Conservation (phyloP, 2,329 filamentous ascomycete species). For the Penicillium sumatraense region DNA sequence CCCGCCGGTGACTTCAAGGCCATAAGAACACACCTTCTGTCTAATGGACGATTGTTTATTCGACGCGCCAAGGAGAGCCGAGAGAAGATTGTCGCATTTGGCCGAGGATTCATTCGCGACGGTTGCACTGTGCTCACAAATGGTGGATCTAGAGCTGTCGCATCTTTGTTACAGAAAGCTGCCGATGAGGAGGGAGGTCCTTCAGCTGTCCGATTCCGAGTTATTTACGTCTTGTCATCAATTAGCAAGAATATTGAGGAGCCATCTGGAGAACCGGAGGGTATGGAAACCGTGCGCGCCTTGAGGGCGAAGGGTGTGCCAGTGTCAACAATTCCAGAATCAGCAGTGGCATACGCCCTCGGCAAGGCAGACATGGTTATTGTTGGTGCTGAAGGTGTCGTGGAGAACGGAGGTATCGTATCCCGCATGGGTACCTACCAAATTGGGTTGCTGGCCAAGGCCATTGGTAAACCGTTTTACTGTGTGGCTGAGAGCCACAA, state of each 20-base stretch:
- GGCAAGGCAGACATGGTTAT: slow-evolving; percentile 72
- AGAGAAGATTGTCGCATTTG: slow-evolving; percentile 79
- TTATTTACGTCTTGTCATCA: slow-evolving; percentile 72
- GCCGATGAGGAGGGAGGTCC: slow-evolving; percentile 63
- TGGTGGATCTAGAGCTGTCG: slow-evolving; percentile 83
- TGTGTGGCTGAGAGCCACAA: slow-evolving; percentile 96
- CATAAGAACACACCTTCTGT: slow-evolving; percentile 79
- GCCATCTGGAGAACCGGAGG: slow-evolving; percentile 59
- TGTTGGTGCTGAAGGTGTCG: slow-evolving; percentile 78
- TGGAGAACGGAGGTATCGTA: slow-evolving; percentile 92
- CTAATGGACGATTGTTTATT: slow-evolving; percentile 86
- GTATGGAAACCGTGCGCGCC: slow-evolving; percentile 70
- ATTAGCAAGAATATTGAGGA: slow-evolving; percentile 33
- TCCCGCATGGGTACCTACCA: slow-evolving; percentile 85
- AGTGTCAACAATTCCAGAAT: slow-evolving; percentile 78
- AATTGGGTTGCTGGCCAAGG: slow-evolving; percentile 79
- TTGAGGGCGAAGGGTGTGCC: slow-evolving; percentile 76
- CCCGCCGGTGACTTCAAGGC: slow-evolving; percentile 75
- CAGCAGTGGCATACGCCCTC: slow-evolving; percentile 79
- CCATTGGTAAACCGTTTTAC: slow-evolving; percentile 77
- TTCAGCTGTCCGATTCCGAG: slow-evolving; percentile 72
- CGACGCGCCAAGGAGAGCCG: slow-evolving; percentile 82
- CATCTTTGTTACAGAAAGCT: slow-evolving; percentile 74
- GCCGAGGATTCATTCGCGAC: slow-evolving; percentile 77
- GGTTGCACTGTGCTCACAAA: slow-evolving; percentile 85